phyloP scores from a whole-genome alignment of 148 eudicot species.

The Vaccinium darrowii region DNA sequence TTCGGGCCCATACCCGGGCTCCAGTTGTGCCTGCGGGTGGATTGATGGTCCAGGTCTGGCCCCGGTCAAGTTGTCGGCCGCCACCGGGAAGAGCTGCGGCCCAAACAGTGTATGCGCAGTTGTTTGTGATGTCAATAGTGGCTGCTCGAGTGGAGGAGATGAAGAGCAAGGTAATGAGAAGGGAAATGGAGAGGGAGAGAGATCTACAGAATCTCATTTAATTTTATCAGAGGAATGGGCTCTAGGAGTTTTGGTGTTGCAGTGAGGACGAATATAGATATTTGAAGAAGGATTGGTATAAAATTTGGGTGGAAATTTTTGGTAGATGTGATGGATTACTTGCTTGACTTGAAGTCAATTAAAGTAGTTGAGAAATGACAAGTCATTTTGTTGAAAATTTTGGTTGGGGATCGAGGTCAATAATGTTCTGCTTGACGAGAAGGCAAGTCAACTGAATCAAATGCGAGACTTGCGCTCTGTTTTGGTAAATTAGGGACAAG shows the following conservation, averaged over 20 bases:
- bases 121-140: neutral
- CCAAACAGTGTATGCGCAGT: neutral
- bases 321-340: neutral
- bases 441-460: neutral
- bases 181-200: neutral
- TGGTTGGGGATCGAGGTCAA: neutral
- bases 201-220: too few species aligned
- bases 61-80: neutral
- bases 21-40: neutral
- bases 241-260: too few species aligned
- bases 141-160: conserved; percentile 13
- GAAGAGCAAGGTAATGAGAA: conserved; percentile 17
- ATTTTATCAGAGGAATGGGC: too few species aligned
- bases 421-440: neutral
- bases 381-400: neutral
- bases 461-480: neutral
- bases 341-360: neutral
- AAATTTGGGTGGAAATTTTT: neutral
- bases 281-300: too few species aligned
- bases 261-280: too few species aligned
- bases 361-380: neutral
- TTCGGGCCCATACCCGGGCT: conserved; percentile 55
- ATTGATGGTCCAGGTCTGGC: neutral
- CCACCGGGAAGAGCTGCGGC: neutral
- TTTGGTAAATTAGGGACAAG: too few species aligned